phyloP scores from a whole-genome alignment of 2,329 filamentous ascomycete genomes.

The Venturia asperata region DNA sequence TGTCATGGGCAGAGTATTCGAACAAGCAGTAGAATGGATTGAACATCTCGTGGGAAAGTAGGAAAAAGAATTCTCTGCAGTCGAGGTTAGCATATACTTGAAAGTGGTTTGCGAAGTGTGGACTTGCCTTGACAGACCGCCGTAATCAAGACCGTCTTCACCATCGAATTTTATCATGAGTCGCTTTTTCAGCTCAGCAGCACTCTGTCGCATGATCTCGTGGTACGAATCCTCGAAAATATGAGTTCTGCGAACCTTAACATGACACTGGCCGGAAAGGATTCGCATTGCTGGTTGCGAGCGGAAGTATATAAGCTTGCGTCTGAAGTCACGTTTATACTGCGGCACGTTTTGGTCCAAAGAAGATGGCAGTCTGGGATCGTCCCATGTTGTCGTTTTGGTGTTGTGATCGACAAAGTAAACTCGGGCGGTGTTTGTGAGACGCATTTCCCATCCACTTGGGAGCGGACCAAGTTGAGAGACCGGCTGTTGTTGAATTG shows the following conservation, averaged over 20 bases:
- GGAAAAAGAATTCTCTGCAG: conserved; percentile 91
- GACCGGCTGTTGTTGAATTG: conserved; percentile 94
- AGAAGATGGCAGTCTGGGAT: conserved; percentile 88
- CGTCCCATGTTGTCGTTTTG: conserved; percentile 99
- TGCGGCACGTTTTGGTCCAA: conserved; percentile 97
- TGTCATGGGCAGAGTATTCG: conserved; percentile 99
- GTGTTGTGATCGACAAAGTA: conserved; percentile 99
- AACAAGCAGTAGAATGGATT: conserved; percentile 99
- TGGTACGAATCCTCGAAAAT: conserved; percentile 99
- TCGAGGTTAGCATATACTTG: neutral
- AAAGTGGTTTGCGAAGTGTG: neutral
- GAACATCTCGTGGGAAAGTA: conserved; percentile 99
- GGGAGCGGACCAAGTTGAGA: conserved; percentile 92
- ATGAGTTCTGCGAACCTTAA: conserved; percentile 92
- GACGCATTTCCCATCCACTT: conserved; percentile 98
- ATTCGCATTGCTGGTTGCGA: conserved; percentile 96
- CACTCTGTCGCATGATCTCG: conserved; percentile 94
- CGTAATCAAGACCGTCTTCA: conserved; percentile 95
- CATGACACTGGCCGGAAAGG: conserved; percentile 91
- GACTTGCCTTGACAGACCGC: conserved; percentile 72
- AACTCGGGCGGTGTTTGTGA: conserved; percentile 94
- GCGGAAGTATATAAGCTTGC: conserved; percentile 98
- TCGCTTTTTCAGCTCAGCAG: conserved; percentile 93
- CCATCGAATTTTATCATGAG: conserved; percentile 99
- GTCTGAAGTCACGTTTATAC: conserved; percentile 97